Evolutionary conservation across 352 stramenopile species (phyloP), one percentile per base, ranked within the genome.

Genomic region (Hyaloperonospora brassicae): DNA sequence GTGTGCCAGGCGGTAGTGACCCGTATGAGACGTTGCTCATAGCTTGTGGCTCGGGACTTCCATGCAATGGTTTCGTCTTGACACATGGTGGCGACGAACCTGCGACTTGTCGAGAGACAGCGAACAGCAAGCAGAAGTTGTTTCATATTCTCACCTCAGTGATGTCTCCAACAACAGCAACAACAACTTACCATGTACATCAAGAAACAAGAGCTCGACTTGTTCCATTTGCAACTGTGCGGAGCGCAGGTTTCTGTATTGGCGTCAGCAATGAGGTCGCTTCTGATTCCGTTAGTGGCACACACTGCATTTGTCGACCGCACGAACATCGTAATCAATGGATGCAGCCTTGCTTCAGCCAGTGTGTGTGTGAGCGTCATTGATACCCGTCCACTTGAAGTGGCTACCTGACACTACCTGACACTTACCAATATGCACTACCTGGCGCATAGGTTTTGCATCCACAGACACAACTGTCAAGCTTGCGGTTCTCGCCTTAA

Each of bases 241-340:
- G 81, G 72, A 17, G 54, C 47, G 0, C 81, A 72, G 13, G 80
- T 76, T 52, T 96, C 95, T 73, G 90, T 92, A 46, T 89, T 91
- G 5, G 61, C 58, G 41, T 95, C 85, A 0, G 86, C 86, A 35
- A 64, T 57, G 54, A 95, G 84, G 0, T 85, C 73, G 0, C 79
- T 79, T n/a, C 59, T 65, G 59, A 94, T 85, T 61, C 95, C 87
- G 46, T 92, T 82, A n/a, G 77, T 84, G 5, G 80, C 81, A 40
- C 93, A 91, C 12, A 95, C 78, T 0, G 77, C 84, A 45, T 93
- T 80, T 36, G 95, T 86, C 27, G 77, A 89, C 6, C 95, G 71
- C 46, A 95, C 83, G 41, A 94, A 79, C 41, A 66, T 52, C 13
- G 17, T 17, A 17, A 17, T 17, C 17, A 17, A 17, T 71, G 5